Base-by-base conservation (phyloP, 106 monocot genomes). In the Dioscorea dumetorum region DNA sequence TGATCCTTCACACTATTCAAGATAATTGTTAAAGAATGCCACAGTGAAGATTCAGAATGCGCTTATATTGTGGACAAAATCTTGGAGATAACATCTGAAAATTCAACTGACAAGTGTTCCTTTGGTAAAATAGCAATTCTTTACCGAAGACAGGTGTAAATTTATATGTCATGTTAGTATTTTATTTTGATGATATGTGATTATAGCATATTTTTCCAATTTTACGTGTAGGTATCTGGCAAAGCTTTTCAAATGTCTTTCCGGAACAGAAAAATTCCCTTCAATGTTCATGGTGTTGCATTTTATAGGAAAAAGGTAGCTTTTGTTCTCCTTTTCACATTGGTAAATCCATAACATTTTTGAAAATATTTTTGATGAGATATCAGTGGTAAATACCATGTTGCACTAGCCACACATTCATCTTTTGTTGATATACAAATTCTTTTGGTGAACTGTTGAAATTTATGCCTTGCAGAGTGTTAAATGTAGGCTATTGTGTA, bases 261-360 rank as follows among this genome's bases (percentile, higher is more conserved):
- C 70, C 91, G 95, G 60, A 72, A 85, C 61, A 83, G 88, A 52
- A 91, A 85, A 76, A 88, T 95, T 66, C 95, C 95, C 34, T 95
- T 95, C 67, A 95, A 91, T 62, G 34, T 83, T 64, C 94, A 91
- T 72, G 95, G 95, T 35, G 91, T 91, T 14, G 95, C 95, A 67
- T 95, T 95, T 75, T 95, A 95, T 59, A 85, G 95, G 72, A 95
- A 91, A 88, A 95, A 95, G 95, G 91, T 91, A 73, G 18, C 11
- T 73, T 33, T 33, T 68, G 1, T 21, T 33, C 35, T 57, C 24
- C 41, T 12, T 51, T 49, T 35, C 49, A 0, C 23, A 51, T 50
- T 57, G 19, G 1, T 41, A 2, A 41, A 41, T 10, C 5, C 41
- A 41, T 41, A 41, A 41, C 41, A 6, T 41, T 41, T 41, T 41